A percentile compares a stretch with the other conserved stretches of the same genome.
Evolutionary conservation across 331 rosid genomes (phyloP).

Genomic region (Rhamnella rubrinervis): DNA sequence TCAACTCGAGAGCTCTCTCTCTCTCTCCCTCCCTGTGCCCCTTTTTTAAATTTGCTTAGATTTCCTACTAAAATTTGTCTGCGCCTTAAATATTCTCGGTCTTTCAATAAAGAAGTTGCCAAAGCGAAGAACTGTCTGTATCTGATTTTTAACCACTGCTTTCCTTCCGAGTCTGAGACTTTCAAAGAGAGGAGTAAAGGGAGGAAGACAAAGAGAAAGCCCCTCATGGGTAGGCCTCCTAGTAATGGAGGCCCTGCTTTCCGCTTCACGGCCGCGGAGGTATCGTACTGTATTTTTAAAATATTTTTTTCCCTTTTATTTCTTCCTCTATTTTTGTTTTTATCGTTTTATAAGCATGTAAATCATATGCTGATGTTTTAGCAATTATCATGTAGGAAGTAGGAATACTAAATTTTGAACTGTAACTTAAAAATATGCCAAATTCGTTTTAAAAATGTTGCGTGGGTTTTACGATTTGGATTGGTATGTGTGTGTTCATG

Average conservation of each 20-base stretch:
- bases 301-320: background rate
- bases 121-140: background rate
- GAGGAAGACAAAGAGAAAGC: background rate
- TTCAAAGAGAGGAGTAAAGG: background rate
- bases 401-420: background rate
- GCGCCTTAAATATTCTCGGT: background rate
- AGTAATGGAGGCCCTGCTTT: conserved; percentile 95
- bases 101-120: background rate
- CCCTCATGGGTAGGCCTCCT: conserved; percentile 87
- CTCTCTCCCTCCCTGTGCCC: background rate
- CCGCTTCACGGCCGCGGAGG: conserved; percentile 67
- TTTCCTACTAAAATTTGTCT: background rate
- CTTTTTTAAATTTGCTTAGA: background rate
- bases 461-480: background rate
- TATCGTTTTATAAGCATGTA: no score
- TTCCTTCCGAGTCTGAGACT: background rate
- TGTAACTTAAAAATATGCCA: no score
- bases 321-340: background rate
- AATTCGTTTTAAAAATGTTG: background rate
- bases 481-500: background rate
- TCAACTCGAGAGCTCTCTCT: background rate
- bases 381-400: background rate
- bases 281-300: conserved; percentile 1
- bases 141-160: background rate
- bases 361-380: no score